phyloP scores from a whole-genome alignment of 176 grass and related monocot species.

The Echinochloa phyllopogon region DNA sequence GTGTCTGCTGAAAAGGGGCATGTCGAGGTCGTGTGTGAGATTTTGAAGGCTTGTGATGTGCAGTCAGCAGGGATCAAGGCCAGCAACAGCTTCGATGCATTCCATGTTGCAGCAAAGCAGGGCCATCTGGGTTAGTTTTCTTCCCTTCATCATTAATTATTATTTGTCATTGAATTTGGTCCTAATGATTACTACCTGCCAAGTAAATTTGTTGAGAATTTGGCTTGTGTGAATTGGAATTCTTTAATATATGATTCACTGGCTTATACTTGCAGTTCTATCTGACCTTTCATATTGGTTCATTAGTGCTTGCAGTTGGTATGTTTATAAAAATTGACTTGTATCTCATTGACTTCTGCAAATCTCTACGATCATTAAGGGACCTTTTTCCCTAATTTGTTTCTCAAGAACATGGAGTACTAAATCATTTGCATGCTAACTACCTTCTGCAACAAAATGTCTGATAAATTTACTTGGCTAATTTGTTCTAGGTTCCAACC shows the following conservation, averaged over 20 bases:
- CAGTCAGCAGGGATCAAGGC: constrained; percentile 80
- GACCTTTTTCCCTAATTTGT: not conserved
- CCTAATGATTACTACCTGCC: not conserved
- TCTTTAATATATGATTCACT: constrained; percentile 17
- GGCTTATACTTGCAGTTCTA: not conserved
- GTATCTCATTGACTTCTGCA: constrained; percentile 24
- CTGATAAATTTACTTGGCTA: constrained; percentile 23
- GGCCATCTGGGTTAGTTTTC: constrained; percentile 83
- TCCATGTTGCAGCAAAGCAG: constrained; percentile 91
- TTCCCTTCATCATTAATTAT: constrained; percentile 11
- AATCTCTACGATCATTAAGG: constrained; percentile 12
- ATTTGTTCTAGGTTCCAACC: constrained; percentile 23
- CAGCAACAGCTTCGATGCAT: constrained; percentile 74
- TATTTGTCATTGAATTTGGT: not conserved
- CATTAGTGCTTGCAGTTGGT: constrained; percentile 5
- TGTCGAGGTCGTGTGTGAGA: constrained; percentile 74
- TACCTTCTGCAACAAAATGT: constrained; percentile 19
- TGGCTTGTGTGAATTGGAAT: not conserved
- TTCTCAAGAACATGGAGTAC: constrained; percentile 1
- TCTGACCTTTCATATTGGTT: constrained; percentile 14
- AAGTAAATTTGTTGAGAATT: constrained; percentile 31
- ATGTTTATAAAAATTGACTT: constrained; percentile 24
- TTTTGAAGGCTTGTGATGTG: constrained; percentile 70
- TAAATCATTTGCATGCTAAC: constrained; percentile 6
- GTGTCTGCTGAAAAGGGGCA: constrained; percentile 83